Evolutionary conservation across 139 green algal genomes (phyloP), one percentile per base, ranked within the genome.

Genomic region (Chlamydomonas applanata): DNA sequence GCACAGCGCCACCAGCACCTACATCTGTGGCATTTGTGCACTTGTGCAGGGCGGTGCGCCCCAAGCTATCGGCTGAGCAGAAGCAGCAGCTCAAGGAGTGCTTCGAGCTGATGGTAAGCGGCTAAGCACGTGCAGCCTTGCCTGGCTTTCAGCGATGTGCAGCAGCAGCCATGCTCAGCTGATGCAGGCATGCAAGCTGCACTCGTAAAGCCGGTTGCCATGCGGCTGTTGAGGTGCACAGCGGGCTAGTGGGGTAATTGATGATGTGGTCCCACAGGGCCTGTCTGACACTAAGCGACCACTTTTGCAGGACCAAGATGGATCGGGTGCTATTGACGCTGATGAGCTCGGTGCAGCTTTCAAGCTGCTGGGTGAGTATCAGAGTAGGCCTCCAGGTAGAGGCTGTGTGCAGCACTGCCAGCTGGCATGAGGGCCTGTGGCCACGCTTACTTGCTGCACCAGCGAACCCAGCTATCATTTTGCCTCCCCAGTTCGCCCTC

Each of bases 331-430:
- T 3, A 93, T 95, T 25, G 91, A 94, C 52, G 82, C 85, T 3
- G 87, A 87, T 1, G 91, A 95, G 77, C 77, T 94, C 20, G 78
- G 76, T 1, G 83, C 85, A 7, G 90, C 90, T 0, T 93, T 94
- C 79, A 86, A 88, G 77, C 82, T 88, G 32, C 29, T 85, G 29
- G 80, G 80, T 85, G 69, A 3, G 77, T 20, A 4, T 7, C 54
- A 7, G 11, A 49, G 40, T 49, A n/a, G n/a, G n/a, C n/a, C n/a
- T n/a, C n/a, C n/a, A n/a, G n/a, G n/a, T n/a, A n/a, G n/a, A n/a
- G 40, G 40, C 40, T 49, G 40, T 11, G 11, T 49, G 40, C 40
- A 49, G 11, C 40, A 49, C 40, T 49, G 40, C 7, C 40, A 49
- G 40, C 40, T 7, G 11, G 40, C 40, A 49, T 11, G 40, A 49